These are phyloP conservation scores for Ceratocystis smalleyi DNA, from an alignment of 2,329 filamentous ascomycete genomes.

Conservation along the genomic window DNA sequence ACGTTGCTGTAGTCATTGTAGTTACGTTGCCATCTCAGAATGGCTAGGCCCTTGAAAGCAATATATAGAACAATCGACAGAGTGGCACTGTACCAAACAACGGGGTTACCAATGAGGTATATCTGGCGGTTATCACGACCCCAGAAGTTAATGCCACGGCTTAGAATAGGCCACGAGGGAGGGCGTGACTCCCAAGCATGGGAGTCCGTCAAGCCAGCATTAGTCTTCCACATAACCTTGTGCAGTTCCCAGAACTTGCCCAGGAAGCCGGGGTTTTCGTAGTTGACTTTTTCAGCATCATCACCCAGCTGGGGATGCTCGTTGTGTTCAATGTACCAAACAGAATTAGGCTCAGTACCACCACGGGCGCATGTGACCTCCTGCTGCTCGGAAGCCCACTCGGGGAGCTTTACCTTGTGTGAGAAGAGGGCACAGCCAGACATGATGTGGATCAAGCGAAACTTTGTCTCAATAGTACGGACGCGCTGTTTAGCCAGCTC, in stretches of 20 bases:
- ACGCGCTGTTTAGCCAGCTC: constrained; percentile 66
- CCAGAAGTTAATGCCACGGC: constrained; percentile 98
- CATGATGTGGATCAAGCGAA: constrained; percentile 90
- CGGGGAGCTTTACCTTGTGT: constrained; percentile 95
- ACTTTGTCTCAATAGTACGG: constrained; percentile 92
- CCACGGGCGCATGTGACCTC: constrained; percentile 94
- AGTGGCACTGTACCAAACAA: constrained; percentile 88
- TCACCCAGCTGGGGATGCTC: constrained; percentile 60
- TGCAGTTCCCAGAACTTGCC: constrained; percentile 97
- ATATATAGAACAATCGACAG: constrained; percentile 61
- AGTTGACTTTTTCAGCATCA: constrained; percentile 86
- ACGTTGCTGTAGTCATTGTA: constrained; percentile 70
- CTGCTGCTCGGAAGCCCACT: constrained; percentile 96
- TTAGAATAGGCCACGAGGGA: constrained; percentile 78
- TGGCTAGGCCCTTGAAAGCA: constrained; percentile 70
- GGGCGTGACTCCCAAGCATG: constrained; percentile 97
- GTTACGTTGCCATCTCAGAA: constrained; percentile 87
- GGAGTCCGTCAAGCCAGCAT: constrained; percentile 87
- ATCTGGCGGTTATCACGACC: constrained; percentile 86
- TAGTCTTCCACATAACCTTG: constrained; percentile 97
- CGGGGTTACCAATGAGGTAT: constrained; percentile 86
- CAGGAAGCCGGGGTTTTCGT: constrained; percentile 84
- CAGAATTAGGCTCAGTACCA: constrained; percentile 83
- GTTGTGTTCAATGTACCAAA: constrained; percentile 95
- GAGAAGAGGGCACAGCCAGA: constrained; percentile 92